A percentile compares a stretch with the other conserved stretches of the same genome.
These are phyloP conservation scores for Hypericum androsaemum DNA, from an alignment of 345 rosid genomes.

Conservation along the genomic window DNA sequence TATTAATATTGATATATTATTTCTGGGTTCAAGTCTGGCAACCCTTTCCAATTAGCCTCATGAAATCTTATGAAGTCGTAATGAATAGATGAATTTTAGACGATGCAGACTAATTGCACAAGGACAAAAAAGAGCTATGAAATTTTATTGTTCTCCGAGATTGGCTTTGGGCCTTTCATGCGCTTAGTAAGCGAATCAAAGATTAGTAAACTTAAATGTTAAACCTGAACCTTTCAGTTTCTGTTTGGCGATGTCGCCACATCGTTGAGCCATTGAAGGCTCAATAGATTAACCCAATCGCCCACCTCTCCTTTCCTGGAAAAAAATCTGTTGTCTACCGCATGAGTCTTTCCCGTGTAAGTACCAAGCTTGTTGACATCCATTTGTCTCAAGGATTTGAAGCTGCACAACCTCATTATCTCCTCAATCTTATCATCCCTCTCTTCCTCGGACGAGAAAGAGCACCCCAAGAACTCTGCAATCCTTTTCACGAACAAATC, in stretches of 20 bases:
- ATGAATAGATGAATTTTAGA: too few species aligned
- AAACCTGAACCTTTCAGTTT: constrained; percentile 13
- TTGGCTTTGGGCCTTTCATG: too few species aligned
- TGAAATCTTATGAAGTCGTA: too few species aligned
- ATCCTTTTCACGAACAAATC: constrained; percentile 21
- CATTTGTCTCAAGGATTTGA: constrained; percentile 31
- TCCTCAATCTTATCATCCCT: constrained; percentile 9
- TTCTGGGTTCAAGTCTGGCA: too few species aligned
- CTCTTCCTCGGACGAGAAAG: constrained; percentile 16
- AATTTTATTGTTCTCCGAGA: too few species aligned
- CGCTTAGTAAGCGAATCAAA: too few species aligned
- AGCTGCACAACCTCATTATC: constrained; percentile 34
- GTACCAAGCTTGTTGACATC: constrained; percentile 22
- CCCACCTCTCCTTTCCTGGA: constrained; percentile 22
- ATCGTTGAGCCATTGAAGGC: constrained; percentile 7
- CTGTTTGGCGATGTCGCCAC: constrained; percentile 6
- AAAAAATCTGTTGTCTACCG: constrained; percentile 26
- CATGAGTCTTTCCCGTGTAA: constrained; percentile 25
- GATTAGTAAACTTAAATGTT: constrained; percentile 4
- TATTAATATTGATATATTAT: too few species aligned
- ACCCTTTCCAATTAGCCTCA: too few species aligned
- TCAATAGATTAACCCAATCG: constrained; percentile 12
- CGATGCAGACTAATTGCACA: too few species aligned
- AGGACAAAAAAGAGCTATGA: too few species aligned
- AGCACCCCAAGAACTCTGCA: constrained; percentile 19